Conservation (phyloP, 805 yeast genomes). For the Scheffersomyces spartinae region DNA sequence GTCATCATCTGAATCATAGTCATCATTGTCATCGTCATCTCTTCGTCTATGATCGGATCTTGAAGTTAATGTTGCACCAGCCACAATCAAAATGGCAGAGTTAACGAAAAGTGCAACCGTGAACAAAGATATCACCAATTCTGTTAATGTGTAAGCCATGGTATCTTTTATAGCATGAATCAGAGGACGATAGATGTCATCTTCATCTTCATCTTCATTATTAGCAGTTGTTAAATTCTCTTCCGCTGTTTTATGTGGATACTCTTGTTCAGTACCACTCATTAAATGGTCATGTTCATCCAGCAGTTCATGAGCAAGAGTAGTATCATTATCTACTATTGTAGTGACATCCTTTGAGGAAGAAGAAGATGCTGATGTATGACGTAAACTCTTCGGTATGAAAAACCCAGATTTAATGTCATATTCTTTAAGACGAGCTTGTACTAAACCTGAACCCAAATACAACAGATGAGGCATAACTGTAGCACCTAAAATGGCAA, state of each 20-base stretch:
- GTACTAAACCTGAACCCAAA: conserved; percentile 79
- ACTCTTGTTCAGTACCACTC: too few relatives aligned
- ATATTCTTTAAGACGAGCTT: conserved; percentile 68
- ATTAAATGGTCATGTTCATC: too few relatives aligned
- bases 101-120: conserved; percentile 89
- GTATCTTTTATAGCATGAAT: conserved; percentile 70
- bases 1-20: conserved; percentile 21
- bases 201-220: conserved; percentile 19
- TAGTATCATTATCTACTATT: too few relatives aligned
- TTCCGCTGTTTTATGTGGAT: too few relatives aligned
- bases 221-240: neutral
- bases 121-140: conserved; percentile 68
- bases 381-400: conserved; percentile 27
- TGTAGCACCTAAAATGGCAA: conserved; percentile 87
- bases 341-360: neutral
- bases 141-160: conserved; percentile 72
- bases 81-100: conserved; percentile 80
- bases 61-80: conserved; percentile 77
- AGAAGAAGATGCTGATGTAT: too few relatives aligned
- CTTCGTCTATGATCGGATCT: too few relatives aligned
- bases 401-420: conserved; percentile 58
- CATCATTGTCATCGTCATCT: conserved; percentile 30
- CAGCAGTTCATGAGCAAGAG: too few relatives aligned
- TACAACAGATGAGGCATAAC: conserved; percentile 91
- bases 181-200: conserved; percentile 53